Evolutionary conservation across 805 yeast genomes (phyloP).

Genomic region (Suhomyces vadensis): DNA sequence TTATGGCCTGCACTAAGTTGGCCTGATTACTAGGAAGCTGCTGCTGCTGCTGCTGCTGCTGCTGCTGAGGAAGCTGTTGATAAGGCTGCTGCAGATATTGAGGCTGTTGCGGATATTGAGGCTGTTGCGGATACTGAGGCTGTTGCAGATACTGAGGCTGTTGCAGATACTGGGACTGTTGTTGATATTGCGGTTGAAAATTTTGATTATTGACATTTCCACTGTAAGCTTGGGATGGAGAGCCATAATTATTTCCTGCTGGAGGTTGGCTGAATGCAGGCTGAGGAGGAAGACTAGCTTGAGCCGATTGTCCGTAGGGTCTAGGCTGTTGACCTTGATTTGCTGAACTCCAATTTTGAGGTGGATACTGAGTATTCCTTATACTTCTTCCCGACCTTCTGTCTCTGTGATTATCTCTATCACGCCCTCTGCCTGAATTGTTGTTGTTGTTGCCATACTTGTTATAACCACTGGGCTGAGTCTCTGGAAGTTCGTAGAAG

Average conservation of each 20-base stretch:
- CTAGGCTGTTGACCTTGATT: neutral
- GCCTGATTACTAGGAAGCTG: conserved; percentile 8
- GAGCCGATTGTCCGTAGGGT: conserved; percentile 9
- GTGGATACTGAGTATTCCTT: neutral
- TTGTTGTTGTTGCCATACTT: too few species aligned
- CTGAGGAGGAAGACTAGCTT: conserved; percentile 3
- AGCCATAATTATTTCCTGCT: neutral
- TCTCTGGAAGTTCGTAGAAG: neutral
- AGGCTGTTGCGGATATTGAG: too few species aligned
- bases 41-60: neutral
- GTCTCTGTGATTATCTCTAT: neutral
- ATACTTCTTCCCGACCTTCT: conserved; percentile 2
- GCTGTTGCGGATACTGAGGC: neutral
- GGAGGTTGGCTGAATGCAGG: conserved; percentile 1
- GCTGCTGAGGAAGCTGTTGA: neutral
- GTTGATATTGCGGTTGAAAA: conserved; percentile 2
- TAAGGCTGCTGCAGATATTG: neutral
- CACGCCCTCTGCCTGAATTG: neutral
- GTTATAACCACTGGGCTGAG: neutral
- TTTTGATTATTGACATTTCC: conserved; percentile 2
- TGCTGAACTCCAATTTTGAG: neutral
- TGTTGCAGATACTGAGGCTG: conserved; percentile 2
- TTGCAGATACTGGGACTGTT: neutral
- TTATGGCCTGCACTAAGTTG: conserved; percentile 20
- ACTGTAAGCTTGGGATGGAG: conserved; percentile 1